Conservation (phyloP, 2,329 filamentous ascomycete species). For the Lomentospora prolificans region DNA sequence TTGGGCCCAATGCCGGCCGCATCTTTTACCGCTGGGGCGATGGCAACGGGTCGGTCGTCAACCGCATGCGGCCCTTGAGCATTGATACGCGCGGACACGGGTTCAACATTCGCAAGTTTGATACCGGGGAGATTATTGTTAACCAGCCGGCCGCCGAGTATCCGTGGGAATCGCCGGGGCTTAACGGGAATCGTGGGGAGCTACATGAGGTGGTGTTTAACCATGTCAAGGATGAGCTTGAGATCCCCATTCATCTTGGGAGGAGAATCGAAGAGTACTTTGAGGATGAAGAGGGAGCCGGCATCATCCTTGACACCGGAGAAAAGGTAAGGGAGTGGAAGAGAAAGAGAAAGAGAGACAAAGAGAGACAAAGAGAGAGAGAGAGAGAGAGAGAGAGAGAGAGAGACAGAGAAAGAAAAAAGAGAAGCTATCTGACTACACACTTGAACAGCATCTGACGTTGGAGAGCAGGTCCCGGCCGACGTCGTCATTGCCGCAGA, state of each 20-base stretch:
- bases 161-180: conserved; percentile 38
- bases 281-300: conserved; percentile 39
- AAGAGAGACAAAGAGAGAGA: conserved; percentile 5
- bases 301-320: conserved; percentile 39
- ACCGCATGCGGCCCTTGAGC: neutral
- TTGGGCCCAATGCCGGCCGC: conserved; percentile 49
- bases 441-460: too few species aligned
- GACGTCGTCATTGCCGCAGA: conserved; percentile 46
- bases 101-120: conserved; percentile 53
- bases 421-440: neutral
- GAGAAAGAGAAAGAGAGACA: too few species aligned
- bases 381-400: conserved; percentile 26
- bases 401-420: neutral
- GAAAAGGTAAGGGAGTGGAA: conserved; percentile 24
- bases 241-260: conserved; percentile 45
- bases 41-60: conserved; percentile 24
- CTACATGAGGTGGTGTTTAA: conserved; percentile 50
- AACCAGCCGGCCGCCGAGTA: conserved; percentile 39
- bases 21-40: conserved; percentile 50
- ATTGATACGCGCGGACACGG: conserved; percentile 28
- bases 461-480: conserved; percentile 29
- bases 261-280: conserved; percentile 42
- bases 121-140: conserved; percentile 48
- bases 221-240: conserved; percentile 42
- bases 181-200: conserved; percentile 53